Base-by-base conservation (phyloP, 768 basidiomycete genomes). In the Trametopsis cervina region DNA sequence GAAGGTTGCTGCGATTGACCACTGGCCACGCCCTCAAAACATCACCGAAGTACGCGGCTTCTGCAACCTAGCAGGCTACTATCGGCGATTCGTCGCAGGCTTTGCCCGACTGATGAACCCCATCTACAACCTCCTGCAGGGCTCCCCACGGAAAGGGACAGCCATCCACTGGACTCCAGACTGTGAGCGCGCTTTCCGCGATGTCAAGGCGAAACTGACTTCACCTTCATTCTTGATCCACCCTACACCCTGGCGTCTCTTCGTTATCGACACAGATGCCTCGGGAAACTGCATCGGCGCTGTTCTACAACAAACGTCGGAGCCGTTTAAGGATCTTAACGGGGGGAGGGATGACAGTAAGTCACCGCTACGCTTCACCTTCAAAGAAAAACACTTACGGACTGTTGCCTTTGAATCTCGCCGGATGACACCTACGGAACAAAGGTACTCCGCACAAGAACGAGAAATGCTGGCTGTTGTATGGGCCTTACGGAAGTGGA, bases 401-500 rank as follows among this genome's bases (percentile, higher is more conserved):
- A 33, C 29, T 7, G 29, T 33, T 33, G 29, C 29, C 15, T 33
- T 33, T 33, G 29, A 54, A 40, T 69, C 66, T 4, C 50, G 59
- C 4, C 59, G 41, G 11, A 38, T 69, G 4, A 49, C 20, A 20
- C 39, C 56, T 0, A 57, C 69, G 0, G 69, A 81, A 54, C 23
- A 57, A 1, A 79, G 78, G 55, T 78, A 80, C 50, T 60, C 73
- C 12, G 68, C 74, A 17, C 66, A 76, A 49, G 69, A 81, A 49
- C 71, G 73, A 52, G 77, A 80, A 60, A 57, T 78, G 12, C 62
- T 78, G 0, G 72, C 71, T 1, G 67, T 79, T 40, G 57, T 78
- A 5, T 54, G 62, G 3, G 53, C 61, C 0, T 63, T 69, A 42
- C 35, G 44, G 11, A 24, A 55, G 11, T 65, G 58, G 54, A 45